phyloP scores from a whole-genome alignment of 495 filamentous ascomycete genomes.

The Penicillium dipodomyicola region DNA sequence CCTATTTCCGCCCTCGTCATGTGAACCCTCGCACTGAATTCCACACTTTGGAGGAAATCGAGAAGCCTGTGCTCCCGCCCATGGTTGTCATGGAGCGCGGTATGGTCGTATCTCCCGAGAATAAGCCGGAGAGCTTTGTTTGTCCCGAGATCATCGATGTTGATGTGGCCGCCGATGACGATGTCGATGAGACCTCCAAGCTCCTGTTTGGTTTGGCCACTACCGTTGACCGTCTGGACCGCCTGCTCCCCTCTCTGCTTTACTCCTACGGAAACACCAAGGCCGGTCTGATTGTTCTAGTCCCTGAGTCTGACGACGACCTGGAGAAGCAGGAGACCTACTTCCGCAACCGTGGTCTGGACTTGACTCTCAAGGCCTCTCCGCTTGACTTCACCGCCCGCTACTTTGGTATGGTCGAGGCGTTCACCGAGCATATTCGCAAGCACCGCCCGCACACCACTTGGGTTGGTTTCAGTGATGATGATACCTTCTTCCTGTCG shows the following conservation, averaged over 20 bases:
- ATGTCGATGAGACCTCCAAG: constrained; percentile 51
- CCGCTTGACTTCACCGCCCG: constrained; percentile 57
- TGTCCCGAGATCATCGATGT: constrained; percentile 50
- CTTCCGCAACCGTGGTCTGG: constrained; percentile 50
- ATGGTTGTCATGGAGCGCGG: constrained; percentile 49
- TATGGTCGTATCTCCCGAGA: constrained; percentile 42
- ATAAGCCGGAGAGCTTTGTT: constrained; percentile 36
- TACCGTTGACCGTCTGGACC: constrained; percentile 50
- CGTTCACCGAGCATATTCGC: constrained; percentile 51
- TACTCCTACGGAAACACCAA: constrained; percentile 52
- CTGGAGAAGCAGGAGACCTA: constrained; percentile 46
- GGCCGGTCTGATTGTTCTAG: constrained; percentile 48
- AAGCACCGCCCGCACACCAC: constrained; percentile 50
- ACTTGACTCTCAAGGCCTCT: constrained; percentile 54
- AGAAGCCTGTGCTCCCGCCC: constrained; percentile 43
- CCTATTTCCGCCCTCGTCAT: constrained; percentile 46
- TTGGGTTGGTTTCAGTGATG: constrained; percentile 66
- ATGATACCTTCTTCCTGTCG: constrained; percentile 73
- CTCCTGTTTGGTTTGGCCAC: constrained; percentile 52
- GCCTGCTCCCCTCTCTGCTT: constrained; percentile 45
- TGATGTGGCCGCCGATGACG: constrained; percentile 41
- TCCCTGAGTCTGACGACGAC: constrained; percentile 46
- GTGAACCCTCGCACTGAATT: constrained; percentile 42
- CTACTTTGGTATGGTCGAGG: constrained; percentile 61
- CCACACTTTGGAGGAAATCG: constrained; percentile 42